Base-by-base conservation (phyloP, 805 yeast genomes). In the Schwanniomyces polymorphus region DNA sequence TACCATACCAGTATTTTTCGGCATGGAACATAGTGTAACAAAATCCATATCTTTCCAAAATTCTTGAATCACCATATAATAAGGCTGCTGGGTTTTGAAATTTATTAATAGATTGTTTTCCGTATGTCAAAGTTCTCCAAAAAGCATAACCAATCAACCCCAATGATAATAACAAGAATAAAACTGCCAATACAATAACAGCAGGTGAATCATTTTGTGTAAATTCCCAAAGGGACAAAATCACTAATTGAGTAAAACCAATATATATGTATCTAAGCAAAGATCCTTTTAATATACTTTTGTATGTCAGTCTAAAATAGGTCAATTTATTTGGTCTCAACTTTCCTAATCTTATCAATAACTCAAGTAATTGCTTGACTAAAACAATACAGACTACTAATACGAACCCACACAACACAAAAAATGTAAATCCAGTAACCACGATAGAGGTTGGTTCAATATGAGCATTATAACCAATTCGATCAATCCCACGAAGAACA, bases 1-100 rank as follows among this genome's bases (percentile, higher is more conserved):
- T 69, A 49, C 92, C 88, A 78, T 91, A 91, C 88, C 91, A 91
- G 69, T 88, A 91, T 59, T 77, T 82, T 23, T 74, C 74, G 17
- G 97, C 95, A 52, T 81, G 80, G 67, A 86, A 91, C 91, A 89
- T 90, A 12, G 96, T 87, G 69, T 91, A 91, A 59, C 91, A 81
- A 68, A 86, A 91, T 0, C 97, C 97, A 61, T 85, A 91, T 61
- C 86, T 86, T 71, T 84, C 80, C 61, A 91, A 77, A 28, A 89
- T 76, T 26, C 71, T 68, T 40, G 83, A 75, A 59, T 91, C 87
- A 49, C 97, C 96, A 59, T 90, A 91, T 45, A 91, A 72, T 48
- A 89, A 67, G 41, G 92, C 96, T 16, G 97, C 97, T 0, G 97
- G 91, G 55, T 92, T 91, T 42, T 85, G 81, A 61, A 80, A 84